A percentile compares a stretch with the other conserved stretches of the same genome.
Conservation (phyloP, 208 protist species). For the Phytomonas francai region DNA sequence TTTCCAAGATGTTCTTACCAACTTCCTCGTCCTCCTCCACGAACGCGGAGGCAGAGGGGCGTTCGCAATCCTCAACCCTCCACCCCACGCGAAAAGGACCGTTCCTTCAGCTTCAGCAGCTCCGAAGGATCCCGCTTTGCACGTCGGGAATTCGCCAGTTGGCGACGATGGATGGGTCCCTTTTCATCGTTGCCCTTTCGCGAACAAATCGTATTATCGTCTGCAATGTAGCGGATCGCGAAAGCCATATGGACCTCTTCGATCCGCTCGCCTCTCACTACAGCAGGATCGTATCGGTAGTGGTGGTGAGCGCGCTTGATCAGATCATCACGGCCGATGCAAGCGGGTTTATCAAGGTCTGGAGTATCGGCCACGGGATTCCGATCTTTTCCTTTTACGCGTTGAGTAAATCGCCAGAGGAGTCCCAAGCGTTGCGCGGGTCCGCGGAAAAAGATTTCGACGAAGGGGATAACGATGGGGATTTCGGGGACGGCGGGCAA, state of each 20-base stretch:
- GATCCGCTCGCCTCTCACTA: constrained; percentile 65
- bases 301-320: constrained; percentile 52
- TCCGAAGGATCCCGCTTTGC: too few relatives aligned
- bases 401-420: constrained; percentile 20
- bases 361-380: constrained; percentile 38
- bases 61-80: too few relatives aligned
- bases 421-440: constrained; percentile 10
- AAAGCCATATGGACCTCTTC: constrained; percentile 66
- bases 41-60: too few relatives aligned
- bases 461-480: constrained; percentile 3
- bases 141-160: background rate
- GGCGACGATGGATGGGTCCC: background rate
- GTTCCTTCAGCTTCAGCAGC: too few relatives aligned
- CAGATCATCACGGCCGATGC: constrained; percentile 61
- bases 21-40: too few relatives aligned
- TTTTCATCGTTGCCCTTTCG: constrained; percentile 19
- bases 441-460: constrained; percentile 1
- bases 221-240: constrained; percentile 29
- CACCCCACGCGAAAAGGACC: too few relatives aligned
- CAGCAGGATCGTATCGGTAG: constrained; percentile 41
- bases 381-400: constrained; percentile 66
- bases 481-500: background rate
- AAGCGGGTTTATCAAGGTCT: constrained; percentile 69
- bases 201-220: constrained; percentile 22
- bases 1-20: too few relatives aligned